Conservation (phyloP, 306 rosid species). For the Trifolium subterraneum region DNA sequence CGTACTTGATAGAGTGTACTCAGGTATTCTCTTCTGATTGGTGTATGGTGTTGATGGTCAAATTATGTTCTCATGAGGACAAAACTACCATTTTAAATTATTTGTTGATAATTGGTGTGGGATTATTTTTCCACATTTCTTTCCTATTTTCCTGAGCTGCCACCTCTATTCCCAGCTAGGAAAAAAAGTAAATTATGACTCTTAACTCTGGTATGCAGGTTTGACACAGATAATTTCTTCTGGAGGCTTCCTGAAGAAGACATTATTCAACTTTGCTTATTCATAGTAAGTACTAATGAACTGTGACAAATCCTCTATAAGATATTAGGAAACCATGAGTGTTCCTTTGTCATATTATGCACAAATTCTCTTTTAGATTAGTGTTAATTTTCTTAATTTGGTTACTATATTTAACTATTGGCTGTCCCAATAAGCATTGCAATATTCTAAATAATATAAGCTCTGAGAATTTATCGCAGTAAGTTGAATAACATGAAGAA, state of each 20-base stretch:
- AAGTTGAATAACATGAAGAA: slow-evolving; percentile 73
- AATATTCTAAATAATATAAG: slow-evolving; percentile 34
- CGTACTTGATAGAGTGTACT: slow-evolving; percentile 85
- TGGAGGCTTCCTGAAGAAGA: slow-evolving; percentile 73
- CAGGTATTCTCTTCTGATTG: slow-evolving; percentile 55
- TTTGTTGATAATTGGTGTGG: slow-evolving; percentile 34
- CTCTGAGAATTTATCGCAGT: slow-evolving; percentile 54
- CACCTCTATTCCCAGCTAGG: background rate
- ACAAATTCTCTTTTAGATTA: slow-evolving; percentile 26
- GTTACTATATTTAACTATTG: slow-evolving; percentile 23
- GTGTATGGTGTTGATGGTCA: slow-evolving; percentile 30
- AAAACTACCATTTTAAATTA: slow-evolving; percentile 29
- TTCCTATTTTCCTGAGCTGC: slow-evolving; percentile 22
- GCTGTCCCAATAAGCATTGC: slow-evolving; percentile 9
- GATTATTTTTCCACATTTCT: background rate
- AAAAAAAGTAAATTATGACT: slow-evolving; percentile 27
- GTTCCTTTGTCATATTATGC: slow-evolving; percentile 5
- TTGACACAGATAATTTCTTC: slow-evolving; percentile 80
- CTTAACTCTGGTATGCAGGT: slow-evolving; percentile 56
- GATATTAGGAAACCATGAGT: slow-evolving; percentile 16
- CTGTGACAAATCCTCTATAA: slow-evolving; percentile 10
- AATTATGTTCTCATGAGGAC: slow-evolving; percentile 26
- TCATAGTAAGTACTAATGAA: slow-evolving; percentile 64
- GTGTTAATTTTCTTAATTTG: slow-evolving; percentile 3
- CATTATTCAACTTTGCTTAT: slow-evolving; percentile 77